Base-by-base conservation (phyloP, 176 grass and related monocot species). In the Metroxylon sagu region DNA sequence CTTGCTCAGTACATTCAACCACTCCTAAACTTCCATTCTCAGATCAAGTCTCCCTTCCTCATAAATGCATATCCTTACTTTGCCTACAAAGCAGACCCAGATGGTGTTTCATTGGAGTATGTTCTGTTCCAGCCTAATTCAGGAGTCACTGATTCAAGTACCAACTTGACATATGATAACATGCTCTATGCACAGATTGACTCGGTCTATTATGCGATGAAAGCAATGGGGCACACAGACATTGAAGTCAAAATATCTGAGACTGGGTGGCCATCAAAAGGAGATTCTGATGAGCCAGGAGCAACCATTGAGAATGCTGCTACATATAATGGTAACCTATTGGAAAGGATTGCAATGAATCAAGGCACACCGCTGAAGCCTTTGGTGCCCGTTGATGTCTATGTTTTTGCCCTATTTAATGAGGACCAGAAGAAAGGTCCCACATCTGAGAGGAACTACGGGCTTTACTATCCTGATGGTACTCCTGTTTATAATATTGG, bases 121-220 rank as follows among this genome's bases (percentile, higher is more conserved):
- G 85, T 82, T 60, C 82, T 95, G 57, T 95, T 95, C 71, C 39
- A 95, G 79, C 77, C 80, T 18, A 95, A 95, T 75, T 18, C 85
- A 1, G 78, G 89, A 52, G 64, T 74, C 56, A 79, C 52, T 1
- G 89, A 95, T 75, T 26, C 81, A 0, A 72, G 55, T 61, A 85
- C 86, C 15, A 78, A 75, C 23, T 70, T 89, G 16, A 65, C 4
- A 43, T 95, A 95, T 51, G 89, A 95, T 71, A 95, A 95, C 72
- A 88, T 95, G 85, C 76, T 95, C 39, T 89, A 95, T 63, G 89
- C 89, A 60, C 85, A 95, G 76, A 85, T 95, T 50, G 89, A 95
- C 73, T 79, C 89, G 27, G 89, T 95, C 61, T 95, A 95, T 79
- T 35, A 81, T n/a, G 89, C 89, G 14, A 95, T 95, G 89, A 79